phyloP scores from a whole-genome alignment of 371 early-diverging fungal species.

The Saksenaea oblongispora region DNA sequence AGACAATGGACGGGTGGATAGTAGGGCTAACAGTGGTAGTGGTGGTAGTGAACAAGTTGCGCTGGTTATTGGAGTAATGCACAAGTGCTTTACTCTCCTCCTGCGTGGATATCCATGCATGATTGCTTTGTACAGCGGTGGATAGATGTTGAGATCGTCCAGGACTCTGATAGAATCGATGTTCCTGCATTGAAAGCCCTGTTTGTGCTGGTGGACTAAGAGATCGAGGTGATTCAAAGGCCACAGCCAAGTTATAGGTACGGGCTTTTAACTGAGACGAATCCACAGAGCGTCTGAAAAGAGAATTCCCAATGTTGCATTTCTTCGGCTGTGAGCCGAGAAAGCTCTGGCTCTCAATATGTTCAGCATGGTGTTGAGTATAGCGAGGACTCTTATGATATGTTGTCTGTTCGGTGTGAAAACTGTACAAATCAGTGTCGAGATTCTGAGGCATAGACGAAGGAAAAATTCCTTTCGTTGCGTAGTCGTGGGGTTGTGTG shows the following conservation, averaged over 20 bases:
- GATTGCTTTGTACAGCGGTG: not conserved
- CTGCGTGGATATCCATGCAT: not conserved
- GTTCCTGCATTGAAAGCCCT: not conserved
- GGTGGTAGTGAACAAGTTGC: not conserved
- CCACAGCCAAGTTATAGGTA: not conserved
- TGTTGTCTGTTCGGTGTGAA: not conserved
- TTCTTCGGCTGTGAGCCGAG: not conserved
- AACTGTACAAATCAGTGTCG: not conserved
- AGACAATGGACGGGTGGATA: not conserved
- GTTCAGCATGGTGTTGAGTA: not conserved
- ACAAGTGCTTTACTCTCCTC: not conserved
- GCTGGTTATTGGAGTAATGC: not conserved
- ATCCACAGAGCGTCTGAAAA: not conserved
- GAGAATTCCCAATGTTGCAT: not conserved
- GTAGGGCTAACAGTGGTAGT: not conserved
- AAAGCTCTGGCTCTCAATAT: not conserved
- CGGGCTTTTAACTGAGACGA: not conserved
- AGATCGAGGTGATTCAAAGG: not conserved
- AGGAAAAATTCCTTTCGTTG: not conserved
- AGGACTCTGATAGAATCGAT: not conserved
- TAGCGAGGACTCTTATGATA: not conserved
- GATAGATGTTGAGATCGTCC: not conserved
- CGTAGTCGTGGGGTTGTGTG: slow-evolving; percentile 1
- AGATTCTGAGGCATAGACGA: not conserved
- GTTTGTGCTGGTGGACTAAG: not conserved